Evolutionary conservation across 2,329 filamentous ascomycete genomes (phyloP), one percentile per base, ranked within the genome.

Genomic region (Tolypocladium paradoxum): DNA sequence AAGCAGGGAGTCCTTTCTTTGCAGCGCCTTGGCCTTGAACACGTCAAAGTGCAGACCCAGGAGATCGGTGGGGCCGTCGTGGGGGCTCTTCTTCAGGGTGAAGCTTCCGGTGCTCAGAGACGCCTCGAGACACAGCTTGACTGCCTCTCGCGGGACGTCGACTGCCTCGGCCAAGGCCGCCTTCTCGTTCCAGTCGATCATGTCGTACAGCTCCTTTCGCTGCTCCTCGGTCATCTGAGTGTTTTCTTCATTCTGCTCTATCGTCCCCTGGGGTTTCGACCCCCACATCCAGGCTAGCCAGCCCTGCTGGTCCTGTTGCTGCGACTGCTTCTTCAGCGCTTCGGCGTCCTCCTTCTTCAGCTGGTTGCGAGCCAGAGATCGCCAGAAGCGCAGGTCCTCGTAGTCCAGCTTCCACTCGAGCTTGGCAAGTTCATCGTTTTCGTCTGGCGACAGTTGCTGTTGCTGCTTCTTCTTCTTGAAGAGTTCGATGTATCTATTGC

Each of bases 171-270:
- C 79, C 38, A 99, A 78, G 2, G 87, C 88, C 55, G 91, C 85
- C 74, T 96, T 97, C 70, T 99, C 93, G 57, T 99, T 89, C 85
- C 92, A 99, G 63, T 97, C 93, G 62, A 99, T 99, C 49, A 90
- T 95, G 61, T 95, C 87, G 68, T 97, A 99, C 11, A 99, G 79
- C 70, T 99, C 92, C 67, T 97, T 90, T 43, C 92, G 85, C 67
- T 99, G 91, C 68, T 97, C 85, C 56, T 99, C 93, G 0, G 89
- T 95, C 78, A 99, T 95, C 55, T 90, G 82, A 0, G 85, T 88
- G 57, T 91, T 87, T 60, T 95, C 87, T 4, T 84, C 70, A 48
- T 71, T 73, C 48, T 74, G 77, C 46, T 87, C 77, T 40, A 87
- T 79, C 50, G 68, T 70, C 9, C 72, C 73, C 50, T 85, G 76